Evolutionary conservation across 139 green algal species (phyloP), one percentile per base, ranked within the genome.

Genomic region (Auxenochlorella pyrenoidosa): DNA sequence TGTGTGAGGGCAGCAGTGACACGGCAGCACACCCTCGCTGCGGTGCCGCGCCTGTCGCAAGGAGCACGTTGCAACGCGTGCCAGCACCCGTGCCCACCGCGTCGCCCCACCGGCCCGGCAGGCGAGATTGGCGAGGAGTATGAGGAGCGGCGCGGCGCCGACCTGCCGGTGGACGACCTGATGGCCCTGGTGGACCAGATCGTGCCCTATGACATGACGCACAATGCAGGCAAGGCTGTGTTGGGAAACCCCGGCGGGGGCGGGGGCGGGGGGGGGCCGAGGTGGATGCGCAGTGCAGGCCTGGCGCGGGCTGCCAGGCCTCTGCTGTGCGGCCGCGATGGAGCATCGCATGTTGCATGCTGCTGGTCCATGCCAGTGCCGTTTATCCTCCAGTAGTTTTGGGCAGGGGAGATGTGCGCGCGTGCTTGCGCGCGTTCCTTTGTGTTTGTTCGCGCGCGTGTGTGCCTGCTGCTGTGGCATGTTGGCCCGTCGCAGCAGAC

Each of bases 121-220:
- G 83, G 86, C 22, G 86, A 89, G 43, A 88, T 89, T 60, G 90
- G 86, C 21, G 78, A 89, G 28, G 94, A 92, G 87, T 80, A 86
- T 38, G 92, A 83, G 43, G 80, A 81, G 83, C 71, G 38, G 47
- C 65, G 86, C 28, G 44, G 34, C 1, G 73, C 18, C 4, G 89
- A 87, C 32, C 10, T 28, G 21, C n/a, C 40, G 5, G 65, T 91
- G 24, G 84, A 93, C 16, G 96, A 99, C 86, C 90, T 99, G 26
- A 94, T 99, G 94, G 63, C 84, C 5, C 93, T 99, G 22, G 97
- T 99, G 18, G 76, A 87, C 0, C 90, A 98, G 82, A 99, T 99
- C 84, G 95, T 99, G 44, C 98, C 98, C 0, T 99, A 97, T 89
- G 95, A 99, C 89, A 98, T 99, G 95, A 91, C 93, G 26, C 97